phyloP scores from a whole-genome alignment of 805 yeast species.

The Saturnispora zaruensis region DNA sequence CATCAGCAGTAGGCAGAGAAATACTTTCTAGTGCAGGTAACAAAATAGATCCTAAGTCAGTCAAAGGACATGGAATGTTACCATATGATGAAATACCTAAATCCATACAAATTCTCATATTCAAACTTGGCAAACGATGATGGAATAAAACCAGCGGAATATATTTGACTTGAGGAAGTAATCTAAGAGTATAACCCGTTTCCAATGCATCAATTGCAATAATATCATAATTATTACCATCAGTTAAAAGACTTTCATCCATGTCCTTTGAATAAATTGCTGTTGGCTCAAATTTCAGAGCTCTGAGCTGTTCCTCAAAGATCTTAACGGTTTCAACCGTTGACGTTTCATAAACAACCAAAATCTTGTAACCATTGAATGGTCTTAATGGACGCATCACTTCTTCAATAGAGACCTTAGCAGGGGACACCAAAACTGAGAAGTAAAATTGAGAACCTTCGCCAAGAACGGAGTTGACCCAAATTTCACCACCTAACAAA shows the following conservation, averaged over 20 bases:
- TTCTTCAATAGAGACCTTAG: conserved; percentile 50
- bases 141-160: conserved; percentile 75
- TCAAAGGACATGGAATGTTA: conserved; percentile 75
- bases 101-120: conserved; percentile 75
- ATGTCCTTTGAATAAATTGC: conserved; percentile 42
- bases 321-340: conserved; percentile 40
- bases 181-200: conserved; percentile 60
- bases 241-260: conserved; percentile 44
- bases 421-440: conserved; percentile 71
- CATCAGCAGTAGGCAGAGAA: conserved; percentile 70
- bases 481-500: conserved; percentile 88
- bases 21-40: conserved; percentile 81
- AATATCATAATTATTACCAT: conserved; percentile 61
- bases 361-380: conserved; percentile 59
- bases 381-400: conserved; percentile 65
- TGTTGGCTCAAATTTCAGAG: conserved; percentile 50
- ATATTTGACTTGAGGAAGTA: conserved; percentile 70
- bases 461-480: conserved; percentile 80
- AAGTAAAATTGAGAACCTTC: conserved; percentile 78
- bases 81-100: conserved; percentile 84
- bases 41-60: conserved; percentile 74
- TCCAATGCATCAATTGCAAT: conserved; percentile 76
- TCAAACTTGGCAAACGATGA: conserved; percentile 66
- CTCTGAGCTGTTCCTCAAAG: conserved; percentile 41
- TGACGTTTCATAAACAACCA: conserved; percentile 63